phyloP scores from a whole-genome alignment of 139 green algal genomes.

The Coelastrella sp. region DNA sequence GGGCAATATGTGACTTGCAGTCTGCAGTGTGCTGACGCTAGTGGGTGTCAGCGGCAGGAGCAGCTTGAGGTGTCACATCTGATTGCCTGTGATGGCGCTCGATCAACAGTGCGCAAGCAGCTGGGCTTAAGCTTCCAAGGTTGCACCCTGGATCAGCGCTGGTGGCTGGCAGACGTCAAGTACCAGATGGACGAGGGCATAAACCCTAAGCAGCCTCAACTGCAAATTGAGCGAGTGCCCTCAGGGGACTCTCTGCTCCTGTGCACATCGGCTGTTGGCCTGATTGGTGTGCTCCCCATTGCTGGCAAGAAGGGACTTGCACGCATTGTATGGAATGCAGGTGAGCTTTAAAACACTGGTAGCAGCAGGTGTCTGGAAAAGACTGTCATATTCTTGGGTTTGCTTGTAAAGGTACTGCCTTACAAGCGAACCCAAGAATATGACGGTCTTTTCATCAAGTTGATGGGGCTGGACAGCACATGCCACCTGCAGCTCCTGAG shows the following conservation, averaged over 20 bases:
- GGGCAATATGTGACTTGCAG: neutral
- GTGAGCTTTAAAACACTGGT: neutral
- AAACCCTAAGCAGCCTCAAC: neutral
- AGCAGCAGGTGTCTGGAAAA: neutral
- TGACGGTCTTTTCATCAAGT: no score
- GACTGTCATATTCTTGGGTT: no score
- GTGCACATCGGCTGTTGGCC: neutral
- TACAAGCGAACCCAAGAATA: no score
- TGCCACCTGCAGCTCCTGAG: no score
- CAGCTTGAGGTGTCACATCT: slow-evolving; percentile 6
- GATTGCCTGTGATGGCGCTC: slow-evolving; percentile 26
- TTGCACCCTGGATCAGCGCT: slow-evolving; percentile 16
- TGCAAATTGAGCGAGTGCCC: neutral
- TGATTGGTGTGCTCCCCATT: neutral
- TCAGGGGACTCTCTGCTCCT: neutral
- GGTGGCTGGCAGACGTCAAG: slow-evolving; percentile 2
- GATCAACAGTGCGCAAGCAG: slow-evolving; percentile 40
- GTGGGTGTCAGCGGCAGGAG: neutral
- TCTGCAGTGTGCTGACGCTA: neutral
- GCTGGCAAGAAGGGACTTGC: neutral
- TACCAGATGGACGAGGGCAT: neutral
- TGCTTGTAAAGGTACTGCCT: no score
- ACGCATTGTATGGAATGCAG: slow-evolving; percentile 18
- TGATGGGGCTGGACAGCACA: no score
- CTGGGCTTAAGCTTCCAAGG: neutral